Evolutionary conservation across 352 stramenopile genomes (phyloP).

Genomic region (Albugo laibachii): DNA sequence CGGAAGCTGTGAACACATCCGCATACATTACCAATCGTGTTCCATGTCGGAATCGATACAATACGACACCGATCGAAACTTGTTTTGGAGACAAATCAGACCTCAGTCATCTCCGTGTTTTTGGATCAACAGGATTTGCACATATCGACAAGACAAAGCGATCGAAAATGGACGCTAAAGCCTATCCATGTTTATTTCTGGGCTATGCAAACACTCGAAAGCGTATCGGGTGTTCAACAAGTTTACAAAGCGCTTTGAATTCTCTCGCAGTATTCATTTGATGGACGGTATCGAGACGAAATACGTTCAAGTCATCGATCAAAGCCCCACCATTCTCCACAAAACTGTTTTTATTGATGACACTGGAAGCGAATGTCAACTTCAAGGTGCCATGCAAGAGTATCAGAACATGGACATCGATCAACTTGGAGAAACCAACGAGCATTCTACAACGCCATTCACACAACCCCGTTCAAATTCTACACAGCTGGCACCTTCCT

Average conservation of each 20-base stretch:
- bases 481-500: no score
- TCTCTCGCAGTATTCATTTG: neutral
- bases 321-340: neutral
- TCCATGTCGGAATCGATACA: neutral
- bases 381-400: no score
- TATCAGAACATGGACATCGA: no score
- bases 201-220: constrained; percentile 8
- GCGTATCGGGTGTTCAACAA: constrained; percentile 8
- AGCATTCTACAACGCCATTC: no score
- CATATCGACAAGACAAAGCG: constrained; percentile 5
- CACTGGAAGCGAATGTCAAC: no score
- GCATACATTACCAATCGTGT: no score
- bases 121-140: constrained; percentile 5
- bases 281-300: no score
- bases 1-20: neutral
- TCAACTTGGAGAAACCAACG: no score
- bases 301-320: constrained; percentile 1
- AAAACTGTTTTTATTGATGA: neutral
- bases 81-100: neutral
- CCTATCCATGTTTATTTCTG: constrained; percentile 10
- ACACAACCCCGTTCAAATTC: no score
- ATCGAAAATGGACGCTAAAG: constrained; percentile 8
- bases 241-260: neutral
- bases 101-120: constrained; percentile 7
- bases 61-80: neutral